These are phyloP conservation scores for Colletotrichum tamarilloi DNA, from an alignment of 2,329 filamentous ascomycete species.

Conservation along the genomic window DNA sequence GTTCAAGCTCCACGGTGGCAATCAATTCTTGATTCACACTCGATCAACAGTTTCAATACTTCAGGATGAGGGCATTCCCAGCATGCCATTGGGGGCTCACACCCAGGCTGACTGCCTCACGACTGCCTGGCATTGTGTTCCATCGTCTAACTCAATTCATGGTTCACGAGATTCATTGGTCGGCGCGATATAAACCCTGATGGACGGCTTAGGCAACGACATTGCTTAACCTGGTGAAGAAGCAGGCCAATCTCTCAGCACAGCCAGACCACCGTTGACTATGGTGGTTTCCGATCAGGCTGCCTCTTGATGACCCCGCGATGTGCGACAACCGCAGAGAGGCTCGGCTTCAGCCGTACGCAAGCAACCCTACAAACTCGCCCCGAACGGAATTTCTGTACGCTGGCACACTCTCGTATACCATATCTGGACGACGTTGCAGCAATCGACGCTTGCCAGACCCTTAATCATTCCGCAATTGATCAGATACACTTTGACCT, in stretches of 20 bases:
- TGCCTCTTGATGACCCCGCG: constrained; percentile 5
- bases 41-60: background rate
- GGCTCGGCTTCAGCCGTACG: constrained; percentile 6
- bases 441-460: background rate
- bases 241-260: background rate
- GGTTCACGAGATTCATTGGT: background rate
- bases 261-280: background rate
- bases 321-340: background rate
- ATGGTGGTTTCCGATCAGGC: background rate
- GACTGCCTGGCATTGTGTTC: background rate
- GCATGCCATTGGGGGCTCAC: no score
- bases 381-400: background rate
- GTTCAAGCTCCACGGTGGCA: no score
- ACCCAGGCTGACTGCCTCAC: background rate
- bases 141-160: background rate
- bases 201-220: constrained; percentile 4
- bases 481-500: background rate
- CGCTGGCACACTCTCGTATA: background rate
- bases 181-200: background rate
- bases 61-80: background rate
- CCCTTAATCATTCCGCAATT: background rate
- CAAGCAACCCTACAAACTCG: background rate
- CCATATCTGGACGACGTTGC: background rate
- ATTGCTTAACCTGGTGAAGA: background rate
- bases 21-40: background rate